phyloP scores from a whole-genome alignment of 2,329 filamentous ascomycete genomes.

The Phyllosticta citrichinensis region DNA sequence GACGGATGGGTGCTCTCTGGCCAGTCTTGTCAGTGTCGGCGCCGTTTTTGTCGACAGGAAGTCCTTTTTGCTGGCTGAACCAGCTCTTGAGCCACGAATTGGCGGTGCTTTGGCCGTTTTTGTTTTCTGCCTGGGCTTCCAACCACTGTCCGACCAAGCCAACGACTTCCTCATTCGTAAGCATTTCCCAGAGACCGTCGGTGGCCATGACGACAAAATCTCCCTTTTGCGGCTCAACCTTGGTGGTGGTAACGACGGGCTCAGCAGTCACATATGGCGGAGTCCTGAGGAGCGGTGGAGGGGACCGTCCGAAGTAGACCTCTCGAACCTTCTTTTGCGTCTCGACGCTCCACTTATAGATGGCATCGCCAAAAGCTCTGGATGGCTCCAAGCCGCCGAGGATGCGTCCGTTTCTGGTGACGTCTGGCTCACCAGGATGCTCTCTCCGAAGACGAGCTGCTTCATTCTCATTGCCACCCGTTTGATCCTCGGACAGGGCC shows the following conservation, averaged over 20 bases:
- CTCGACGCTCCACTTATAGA: conserved; percentile 90
- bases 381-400: conserved; percentile 87
- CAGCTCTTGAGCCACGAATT: conserved; percentile 62
- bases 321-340: conserved; percentile 72
- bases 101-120: conserved; percentile 24
- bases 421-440: conserved; percentile 81
- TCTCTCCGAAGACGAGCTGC: conserved; percentile 70
- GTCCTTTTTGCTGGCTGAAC: conserved; percentile 46
- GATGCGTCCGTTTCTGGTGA: conserved; percentile 80
- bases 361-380: conserved; percentile 89
- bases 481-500: conserved; percentile 85
- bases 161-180: conserved; percentile 96
- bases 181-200: conserved; percentile 97
- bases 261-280: conserved; percentile 97
- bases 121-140: conserved; percentile 53
- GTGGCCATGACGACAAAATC: conserved; percentile 96
- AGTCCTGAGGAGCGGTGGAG: conserved; percentile 69
- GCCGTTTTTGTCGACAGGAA: conserved; percentile 66
- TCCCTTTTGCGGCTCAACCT: conserved; percentile 77
- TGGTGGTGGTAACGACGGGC: conserved; percentile 85
- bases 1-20: conserved; percentile 76
- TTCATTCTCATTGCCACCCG: conserved; percentile 79
- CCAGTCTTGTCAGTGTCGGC: conserved; percentile 46
- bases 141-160: conserved; percentile 96
- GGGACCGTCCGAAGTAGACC: conserved; percentile 78